phyloP scores from a whole-genome alignment of 805 yeast genomes.

The Yamadazyma takamatsuzukensis region DNA sequence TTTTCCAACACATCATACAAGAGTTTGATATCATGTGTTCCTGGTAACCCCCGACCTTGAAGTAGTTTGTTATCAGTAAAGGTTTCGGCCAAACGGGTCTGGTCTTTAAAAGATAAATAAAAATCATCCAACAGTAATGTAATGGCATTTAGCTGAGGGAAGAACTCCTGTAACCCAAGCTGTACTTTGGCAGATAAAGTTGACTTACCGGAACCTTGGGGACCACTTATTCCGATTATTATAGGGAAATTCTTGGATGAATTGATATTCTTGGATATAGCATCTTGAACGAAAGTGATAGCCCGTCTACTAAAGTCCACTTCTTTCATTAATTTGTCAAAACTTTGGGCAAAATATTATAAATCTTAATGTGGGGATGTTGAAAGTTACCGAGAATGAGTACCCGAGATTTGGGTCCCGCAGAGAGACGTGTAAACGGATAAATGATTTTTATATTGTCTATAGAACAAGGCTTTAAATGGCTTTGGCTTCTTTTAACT shows the following conservation, averaged over 20 bases:
- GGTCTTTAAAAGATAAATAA: slow-evolving; percentile 67
- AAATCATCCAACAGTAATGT: slow-evolving; percentile 82
- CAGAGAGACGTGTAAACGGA: too few species aligned
- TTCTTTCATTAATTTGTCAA: too few species aligned
- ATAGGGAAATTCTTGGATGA: too few species aligned
- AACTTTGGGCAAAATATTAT: too few species aligned
- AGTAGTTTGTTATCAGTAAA: slow-evolving; percentile 49
- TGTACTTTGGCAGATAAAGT: slow-evolving; percentile 38
- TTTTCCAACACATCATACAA: slow-evolving; percentile 31
- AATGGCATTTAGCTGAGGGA: slow-evolving; percentile 36
- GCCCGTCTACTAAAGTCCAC: too few species aligned
- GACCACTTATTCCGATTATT: slow-evolving; percentile 60
- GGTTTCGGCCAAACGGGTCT: slow-evolving; percentile 38
- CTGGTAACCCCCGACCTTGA: slow-evolving; percentile 86
- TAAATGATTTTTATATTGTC: slow-evolving; percentile 1
- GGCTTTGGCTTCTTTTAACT: slow-evolving; percentile 74
- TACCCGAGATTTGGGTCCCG: too few species aligned
- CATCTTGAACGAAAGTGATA: too few species aligned
- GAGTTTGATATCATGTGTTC: slow-evolving; percentile 77
- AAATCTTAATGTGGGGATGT: too few species aligned
- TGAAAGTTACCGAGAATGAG: too few species aligned
- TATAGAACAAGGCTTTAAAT: slow-evolving; percentile 31
- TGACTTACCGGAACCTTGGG: slow-evolving; percentile 80
- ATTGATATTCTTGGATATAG: too few species aligned
- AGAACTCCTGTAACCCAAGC: slow-evolving; percentile 7